Conservation (phyloP, 305 asterid species). For the Solanum hybrid region DNA sequence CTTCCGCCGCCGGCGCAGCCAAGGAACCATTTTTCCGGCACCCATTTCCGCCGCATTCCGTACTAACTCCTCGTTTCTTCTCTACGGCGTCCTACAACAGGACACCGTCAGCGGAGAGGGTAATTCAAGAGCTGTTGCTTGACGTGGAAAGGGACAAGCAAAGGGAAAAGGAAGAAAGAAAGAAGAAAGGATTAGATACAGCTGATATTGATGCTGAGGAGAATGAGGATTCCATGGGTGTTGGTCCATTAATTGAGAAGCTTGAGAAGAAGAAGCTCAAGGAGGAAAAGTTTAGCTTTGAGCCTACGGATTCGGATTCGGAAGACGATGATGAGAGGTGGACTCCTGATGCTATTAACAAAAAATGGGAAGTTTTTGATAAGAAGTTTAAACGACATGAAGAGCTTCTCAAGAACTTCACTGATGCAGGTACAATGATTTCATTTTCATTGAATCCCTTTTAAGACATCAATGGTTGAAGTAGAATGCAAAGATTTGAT, state of each 20-base stretch:
- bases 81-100: background rate
- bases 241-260: conserved; percentile 39
- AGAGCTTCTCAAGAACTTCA: conserved; percentile 50
- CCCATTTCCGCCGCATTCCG: background rate
- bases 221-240: conserved; percentile 47
- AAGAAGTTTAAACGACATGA: conserved; percentile 49
- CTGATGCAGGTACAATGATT: conserved; percentile 44
- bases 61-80: conserved; percentile 3
- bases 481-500: background rate
- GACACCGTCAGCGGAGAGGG: conserved; percentile 21
- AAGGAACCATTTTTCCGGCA: background rate
- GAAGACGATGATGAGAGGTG: conserved; percentile 53
- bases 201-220: conserved; percentile 46
- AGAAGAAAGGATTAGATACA: conserved; percentile 45
- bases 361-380: conserved; percentile 30
- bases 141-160: conserved; percentile 4
- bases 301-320: conserved; percentile 62
- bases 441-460: background rate
- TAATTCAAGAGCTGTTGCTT: conserved; percentile 7
- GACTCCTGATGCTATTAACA: conserved; percentile 24
- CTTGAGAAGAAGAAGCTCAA: conserved; percentile 40
- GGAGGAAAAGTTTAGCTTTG: conserved; percentile 29
- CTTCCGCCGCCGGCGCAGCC: background rate
- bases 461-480: background rate
- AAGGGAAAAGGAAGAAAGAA: conserved; percentile 46